phyloP scores from a whole-genome alignment of 805 yeast species.

The Cyberlindnera galapagoensis region DNA sequence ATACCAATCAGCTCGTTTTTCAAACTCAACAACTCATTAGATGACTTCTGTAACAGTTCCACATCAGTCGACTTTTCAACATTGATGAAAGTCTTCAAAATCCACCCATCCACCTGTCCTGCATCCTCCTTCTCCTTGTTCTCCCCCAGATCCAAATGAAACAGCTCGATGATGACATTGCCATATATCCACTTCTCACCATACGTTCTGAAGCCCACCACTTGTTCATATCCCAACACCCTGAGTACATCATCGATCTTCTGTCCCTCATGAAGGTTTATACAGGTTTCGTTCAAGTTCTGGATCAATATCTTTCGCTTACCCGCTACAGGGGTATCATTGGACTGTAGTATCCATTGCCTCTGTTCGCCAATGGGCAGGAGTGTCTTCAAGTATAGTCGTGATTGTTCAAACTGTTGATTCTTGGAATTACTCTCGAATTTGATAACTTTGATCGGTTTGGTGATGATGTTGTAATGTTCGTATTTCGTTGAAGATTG shows the following conservation, averaged over 20 bases:
- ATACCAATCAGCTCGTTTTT: slow-evolving; percentile 65
- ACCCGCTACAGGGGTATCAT: slow-evolving; percentile 77
- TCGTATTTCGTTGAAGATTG: slow-evolving; percentile 8
- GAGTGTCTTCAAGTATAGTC: slow-evolving; percentile 17
- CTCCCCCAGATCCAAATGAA: slow-evolving; percentile 34
- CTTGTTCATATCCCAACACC: slow-evolving; percentile 66
- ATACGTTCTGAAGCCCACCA: slow-evolving; percentile 51
- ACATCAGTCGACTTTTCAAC: slow-evolving; percentile 70
- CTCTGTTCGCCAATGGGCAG: slow-evolving; percentile 7
- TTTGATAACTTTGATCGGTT: slow-evolving; percentile 21
- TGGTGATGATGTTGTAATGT: slow-evolving; percentile 14
- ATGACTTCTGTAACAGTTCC: slow-evolving; percentile 60
- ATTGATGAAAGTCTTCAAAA: slow-evolving; percentile 63
- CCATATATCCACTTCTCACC: slow-evolving; percentile 57
- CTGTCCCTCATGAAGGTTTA: slow-evolving; percentile 27
- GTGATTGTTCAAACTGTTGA: slow-evolving; percentile 22
- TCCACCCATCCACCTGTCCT: slow-evolving; percentile 34
- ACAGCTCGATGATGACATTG: slow-evolving; percentile 53
- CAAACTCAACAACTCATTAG: slow-evolving; percentile 51
- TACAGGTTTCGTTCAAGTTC: slow-evolving; percentile 50
- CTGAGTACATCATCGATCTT: slow-evolving; percentile 36
- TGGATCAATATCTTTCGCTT: slow-evolving; percentile 57
- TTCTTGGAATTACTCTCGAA: slow-evolving; percentile 24
- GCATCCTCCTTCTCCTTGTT: slow-evolving; percentile 35
- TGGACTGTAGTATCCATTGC: slow-evolving; percentile 55